Evolutionary conservation across 106 monocot species (phyloP).

Genomic region (Dactylorhiza incarnata): DNA sequence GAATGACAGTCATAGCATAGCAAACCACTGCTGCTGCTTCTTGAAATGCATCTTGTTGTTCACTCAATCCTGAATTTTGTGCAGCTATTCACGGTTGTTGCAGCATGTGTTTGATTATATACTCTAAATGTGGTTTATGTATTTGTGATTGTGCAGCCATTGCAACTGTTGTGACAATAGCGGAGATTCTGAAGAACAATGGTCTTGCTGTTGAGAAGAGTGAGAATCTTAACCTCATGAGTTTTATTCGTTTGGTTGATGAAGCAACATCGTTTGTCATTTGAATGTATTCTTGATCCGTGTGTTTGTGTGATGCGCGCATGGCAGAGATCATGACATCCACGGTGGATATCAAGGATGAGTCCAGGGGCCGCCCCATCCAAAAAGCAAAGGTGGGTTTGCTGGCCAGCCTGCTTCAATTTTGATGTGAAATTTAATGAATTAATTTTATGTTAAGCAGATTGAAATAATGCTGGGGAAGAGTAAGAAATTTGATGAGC

Average conservation of each 20-base stretch:
- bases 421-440: not conserved
- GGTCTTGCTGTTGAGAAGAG: slow-evolving; percentile 88
- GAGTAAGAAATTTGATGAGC: slow-evolving; percentile 32
- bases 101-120: not conserved
- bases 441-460: slow-evolving; percentile 2
- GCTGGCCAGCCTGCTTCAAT: no score
- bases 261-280: not conserved
- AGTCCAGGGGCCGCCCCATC: slow-evolving; percentile 22
- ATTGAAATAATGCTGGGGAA: slow-evolving; percentile 27
- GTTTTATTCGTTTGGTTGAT: not conserved
- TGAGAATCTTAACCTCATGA: slow-evolving; percentile 21
- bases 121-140: no score
- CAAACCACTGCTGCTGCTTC: no score
- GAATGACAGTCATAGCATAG: no score
- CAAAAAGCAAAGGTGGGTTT: slow-evolving; percentile 21
- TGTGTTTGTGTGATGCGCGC: not conserved
- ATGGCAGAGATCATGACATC: slow-evolving; percentile 23
- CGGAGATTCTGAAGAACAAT: slow-evolving; percentile 89
- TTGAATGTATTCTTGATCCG: not conserved
- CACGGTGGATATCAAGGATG: slow-evolving; percentile 26
- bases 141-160: slow-evolving; percentile 45
- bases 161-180: slow-evolving; percentile 77
- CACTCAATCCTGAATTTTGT: no score
- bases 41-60: no score
- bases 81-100: no score